phyloP scores from a whole-genome alignment of 106 monocot species.

The Phalaenopsis aphrodite region DNA sequence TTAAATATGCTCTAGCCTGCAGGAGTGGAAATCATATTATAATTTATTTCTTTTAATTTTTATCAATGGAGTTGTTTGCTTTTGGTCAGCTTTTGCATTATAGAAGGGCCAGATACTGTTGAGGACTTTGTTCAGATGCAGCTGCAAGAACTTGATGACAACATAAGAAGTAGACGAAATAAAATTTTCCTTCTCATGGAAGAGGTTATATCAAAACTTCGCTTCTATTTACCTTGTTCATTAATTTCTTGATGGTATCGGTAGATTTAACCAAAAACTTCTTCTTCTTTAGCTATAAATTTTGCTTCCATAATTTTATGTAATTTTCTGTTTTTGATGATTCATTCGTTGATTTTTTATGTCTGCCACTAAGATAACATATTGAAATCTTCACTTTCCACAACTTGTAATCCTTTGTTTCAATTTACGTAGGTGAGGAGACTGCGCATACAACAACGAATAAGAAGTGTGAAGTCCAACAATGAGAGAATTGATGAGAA shows the following conservation, averaged over 20 bases:
- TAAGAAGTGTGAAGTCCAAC: constrained; percentile 46
- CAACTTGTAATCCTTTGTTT: background rate
- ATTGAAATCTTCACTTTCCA: background rate
- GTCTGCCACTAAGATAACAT: background rate
- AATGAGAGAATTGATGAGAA: constrained; percentile 46
- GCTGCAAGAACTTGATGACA: constrained; percentile 85
- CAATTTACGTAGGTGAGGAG: constrained; percentile 57
- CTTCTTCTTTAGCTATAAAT: background rate
- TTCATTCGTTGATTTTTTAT: background rate
- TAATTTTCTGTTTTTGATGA: background rate
- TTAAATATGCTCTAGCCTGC: background rate
- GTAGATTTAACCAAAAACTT: background rate
- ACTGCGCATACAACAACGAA: constrained; percentile 79
- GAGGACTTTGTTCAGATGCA: constrained; percentile 82
- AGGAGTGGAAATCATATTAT: too few species aligned
- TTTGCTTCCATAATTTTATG: background rate
- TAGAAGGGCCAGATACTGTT: constrained; percentile 88
- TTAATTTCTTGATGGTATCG: background rate
- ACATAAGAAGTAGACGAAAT: constrained; percentile 66
- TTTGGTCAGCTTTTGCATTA: constrained; percentile 75
- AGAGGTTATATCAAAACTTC: constrained; percentile 44
- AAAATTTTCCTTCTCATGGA: constrained; percentile 98
- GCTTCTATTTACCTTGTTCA: background rate
- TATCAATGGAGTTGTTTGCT: background rate
- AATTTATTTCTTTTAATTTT: background rate